These are phyloP conservation scores for Amphirosellinia nigrospora DNA, from an alignment of 495 filamentous ascomycete genomes.

Conservation along the genomic window DNA sequence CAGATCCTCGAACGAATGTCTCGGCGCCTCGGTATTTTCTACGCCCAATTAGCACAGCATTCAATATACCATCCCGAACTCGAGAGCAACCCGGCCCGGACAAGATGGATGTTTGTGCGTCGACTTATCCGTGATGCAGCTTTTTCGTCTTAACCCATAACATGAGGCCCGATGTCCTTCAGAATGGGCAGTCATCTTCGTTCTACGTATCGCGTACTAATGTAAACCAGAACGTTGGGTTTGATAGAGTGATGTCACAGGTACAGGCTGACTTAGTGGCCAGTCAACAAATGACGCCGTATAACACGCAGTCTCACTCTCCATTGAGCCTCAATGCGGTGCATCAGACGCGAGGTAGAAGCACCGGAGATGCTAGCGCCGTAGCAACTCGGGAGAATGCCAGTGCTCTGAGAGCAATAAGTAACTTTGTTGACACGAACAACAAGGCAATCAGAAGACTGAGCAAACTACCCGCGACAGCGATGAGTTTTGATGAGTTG, in stretches of 20 bases:
- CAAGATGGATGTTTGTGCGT: slow-evolving; percentile 54
- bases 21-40: slow-evolving; percentile 54
- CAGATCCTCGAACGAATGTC: slow-evolving; percentile 57
- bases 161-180: slow-evolving; percentile 41
- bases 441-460: slow-evolving; percentile 52
- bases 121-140: slow-evolving; percentile 50
- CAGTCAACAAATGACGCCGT: slow-evolving; percentile 26
- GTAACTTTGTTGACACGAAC: slow-evolving; percentile 54
- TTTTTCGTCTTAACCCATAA: slow-evolving; percentile 54
- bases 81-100: slow-evolving; percentile 54
- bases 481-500: slow-evolving; percentile 46
- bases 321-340: slow-evolving; percentile 46
- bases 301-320: slow-evolving; percentile 24
- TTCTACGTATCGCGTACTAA: slow-evolving; percentile 35
- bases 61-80: slow-evolving; percentile 54
- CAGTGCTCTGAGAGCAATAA: slow-evolving; percentile 50
- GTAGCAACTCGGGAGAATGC: slow-evolving; percentile 48
- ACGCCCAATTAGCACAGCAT: slow-evolving; percentile 50
- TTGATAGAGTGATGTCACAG: slow-evolving; percentile 52
- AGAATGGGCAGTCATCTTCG: slow-evolving; percentile 37
- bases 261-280: slow-evolving; percentile 44
- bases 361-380: slow-evolving; percentile 38
- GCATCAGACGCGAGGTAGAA: slow-evolving; percentile 42
- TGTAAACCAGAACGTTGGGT: slow-evolving; percentile 42
- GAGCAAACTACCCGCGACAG: slow-evolving; percentile 45